phyloP scores from a whole-genome alignment of 2,329 filamentous ascomycete genomes.

The Aspergillus sp. region DNA sequence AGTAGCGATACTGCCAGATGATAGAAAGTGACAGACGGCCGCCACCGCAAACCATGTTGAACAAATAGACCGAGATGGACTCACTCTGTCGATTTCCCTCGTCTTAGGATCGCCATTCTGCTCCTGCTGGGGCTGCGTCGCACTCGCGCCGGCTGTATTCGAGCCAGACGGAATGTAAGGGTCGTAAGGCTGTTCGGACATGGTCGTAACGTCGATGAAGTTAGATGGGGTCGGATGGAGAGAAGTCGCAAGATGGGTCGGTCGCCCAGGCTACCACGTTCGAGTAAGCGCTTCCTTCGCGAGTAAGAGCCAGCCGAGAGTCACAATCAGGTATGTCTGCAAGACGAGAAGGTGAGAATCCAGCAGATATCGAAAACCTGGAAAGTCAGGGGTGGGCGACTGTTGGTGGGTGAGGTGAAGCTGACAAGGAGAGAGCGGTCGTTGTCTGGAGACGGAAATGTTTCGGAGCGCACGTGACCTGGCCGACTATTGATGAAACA shows the following conservation, averaged over 20 bases:
- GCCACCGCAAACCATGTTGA: no score
- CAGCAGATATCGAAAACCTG: no score
- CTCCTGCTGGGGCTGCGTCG: slow-evolving; percentile 42
- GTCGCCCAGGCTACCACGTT: slow-evolving; percentile 11
- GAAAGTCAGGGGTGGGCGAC: slow-evolving; percentile 5
- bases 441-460: slow-evolving; percentile 15
- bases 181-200: slow-evolving; percentile 66
- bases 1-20: no score
- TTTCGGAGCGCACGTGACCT: slow-evolving; percentile 19
- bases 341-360: no score
- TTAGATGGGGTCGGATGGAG: slow-evolving; percentile 4
- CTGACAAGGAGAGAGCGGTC: slow-evolving; percentile 16
- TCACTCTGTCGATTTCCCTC: slow-evolving; percentile 74
- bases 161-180: slow-evolving; percentile 72
- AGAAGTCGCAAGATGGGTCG: slow-evolving; percentile 8
- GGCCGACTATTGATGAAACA: no score
- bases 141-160: slow-evolving; percentile 34
- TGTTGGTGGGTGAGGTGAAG: slow-evolving; percentile 5
- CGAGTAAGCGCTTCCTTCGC: slow-evolving; percentile 7
- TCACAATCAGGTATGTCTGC: not conserved
- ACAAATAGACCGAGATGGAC: slow-evolving; percentile 35
- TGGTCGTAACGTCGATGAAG: slow-evolving; percentile 23
- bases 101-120: slow-evolving; percentile 55
- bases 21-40: no score
- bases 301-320: slow-evolving; percentile 1